These are phyloP conservation scores for Helminthosporium solani DNA, from an alignment of 2,329 filamentous ascomycete genomes.

Conservation along the genomic window DNA sequence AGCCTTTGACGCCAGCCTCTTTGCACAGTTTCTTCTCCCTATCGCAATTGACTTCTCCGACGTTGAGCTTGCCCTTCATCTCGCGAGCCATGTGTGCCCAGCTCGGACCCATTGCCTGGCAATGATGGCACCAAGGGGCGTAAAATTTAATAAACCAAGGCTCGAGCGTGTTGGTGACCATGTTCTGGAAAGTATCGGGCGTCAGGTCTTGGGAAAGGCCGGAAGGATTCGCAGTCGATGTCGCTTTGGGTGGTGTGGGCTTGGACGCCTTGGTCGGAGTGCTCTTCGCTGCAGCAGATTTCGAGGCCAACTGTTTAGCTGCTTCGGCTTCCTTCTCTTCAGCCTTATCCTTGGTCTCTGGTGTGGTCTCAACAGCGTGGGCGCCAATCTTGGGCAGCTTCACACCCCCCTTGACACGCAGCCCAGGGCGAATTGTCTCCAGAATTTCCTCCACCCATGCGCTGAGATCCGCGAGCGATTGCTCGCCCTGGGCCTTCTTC, in stretches of 20 bases:
- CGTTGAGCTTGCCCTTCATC: conserved; percentile 84
- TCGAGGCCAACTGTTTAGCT: conserved; percentile 25
- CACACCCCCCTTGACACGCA: conserved; percentile 66
- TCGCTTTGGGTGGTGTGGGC: conserved; percentile 49
- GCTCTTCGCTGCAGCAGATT: conserved; percentile 15
- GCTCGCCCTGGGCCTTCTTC: conserved; percentile 65
- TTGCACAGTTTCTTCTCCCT: conserved; percentile 85
- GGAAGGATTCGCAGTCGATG: conserved; percentile 62
- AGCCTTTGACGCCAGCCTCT: conserved; percentile 75
- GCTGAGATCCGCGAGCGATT: conserved; percentile 66
- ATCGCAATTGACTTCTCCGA: conserved; percentile 97
- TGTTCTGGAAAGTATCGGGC: conserved; percentile 79
- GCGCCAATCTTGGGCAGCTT: conserved; percentile 72
- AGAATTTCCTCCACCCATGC: conserved; percentile 72
- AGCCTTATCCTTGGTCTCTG: conserved; percentile 36
- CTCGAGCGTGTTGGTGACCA: conserved; percentile 83
- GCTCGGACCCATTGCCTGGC: conserved; percentile 84
- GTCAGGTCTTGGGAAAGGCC: conserved; percentile 75
- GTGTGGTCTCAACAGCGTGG: conserved; percentile 47
- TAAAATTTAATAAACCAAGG: conserved; percentile 99
- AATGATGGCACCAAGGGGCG: conserved; percentile 95
- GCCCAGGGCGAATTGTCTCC: conserved; percentile 77
- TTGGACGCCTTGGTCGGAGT: conserved; percentile 36
- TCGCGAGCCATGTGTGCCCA: conserved; percentile 89
- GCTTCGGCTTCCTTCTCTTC: conserved; percentile 37